Evolutionary conservation across 192 early-diverging fungal genomes (phyloP).

Genomic region (Gamsiella multidivaricata): DNA sequence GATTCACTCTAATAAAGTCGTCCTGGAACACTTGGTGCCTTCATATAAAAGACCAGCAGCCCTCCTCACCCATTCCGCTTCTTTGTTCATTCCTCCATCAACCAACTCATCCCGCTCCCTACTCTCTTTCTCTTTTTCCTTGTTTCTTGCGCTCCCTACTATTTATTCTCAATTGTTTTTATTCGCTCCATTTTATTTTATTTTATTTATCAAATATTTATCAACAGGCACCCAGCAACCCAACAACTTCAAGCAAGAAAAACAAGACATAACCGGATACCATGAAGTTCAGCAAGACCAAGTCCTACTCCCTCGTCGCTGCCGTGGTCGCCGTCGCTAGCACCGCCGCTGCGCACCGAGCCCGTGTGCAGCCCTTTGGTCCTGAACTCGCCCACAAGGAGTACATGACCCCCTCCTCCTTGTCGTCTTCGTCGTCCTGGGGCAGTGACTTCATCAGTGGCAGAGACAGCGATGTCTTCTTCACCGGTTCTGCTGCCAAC

Average conservation of each 20-base stretch:
- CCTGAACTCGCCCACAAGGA: conserved; percentile 52
- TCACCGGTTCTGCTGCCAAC: conserved; percentile 23
- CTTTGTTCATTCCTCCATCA: conserved; percentile 10
- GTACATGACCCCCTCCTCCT: conserved; percentile 28
- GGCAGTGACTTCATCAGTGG: conserved; percentile 9
- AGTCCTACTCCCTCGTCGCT: conserved; percentile 36
- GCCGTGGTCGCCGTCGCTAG: conserved; percentile 34
- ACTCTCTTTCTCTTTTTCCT: too few relatives aligned
- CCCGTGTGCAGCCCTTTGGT: conserved; percentile 49
- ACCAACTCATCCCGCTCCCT: too few relatives aligned
- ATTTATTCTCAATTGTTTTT: too few relatives aligned
- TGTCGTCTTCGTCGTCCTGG: background rate
- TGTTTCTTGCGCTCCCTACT: too few relatives aligned
- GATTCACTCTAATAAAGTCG: background rate
- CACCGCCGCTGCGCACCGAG: conserved; percentile 33
- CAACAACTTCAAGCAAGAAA: background rate
- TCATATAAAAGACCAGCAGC: conserved; percentile 3
- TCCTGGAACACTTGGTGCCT: background rate
- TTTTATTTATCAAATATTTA: background rate
- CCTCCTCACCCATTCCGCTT: background rate
- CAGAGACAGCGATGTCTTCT: conserved; percentile 23
- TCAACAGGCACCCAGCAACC: conserved; percentile 10
- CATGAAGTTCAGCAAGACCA: conserved; percentile 46
- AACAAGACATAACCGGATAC: conserved; percentile 6
- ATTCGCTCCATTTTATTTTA: too few relatives aligned